Evolutionary conservation across 768 basidiomycete species (phyloP).

Genomic region (Tylopilus sp.): DNA sequence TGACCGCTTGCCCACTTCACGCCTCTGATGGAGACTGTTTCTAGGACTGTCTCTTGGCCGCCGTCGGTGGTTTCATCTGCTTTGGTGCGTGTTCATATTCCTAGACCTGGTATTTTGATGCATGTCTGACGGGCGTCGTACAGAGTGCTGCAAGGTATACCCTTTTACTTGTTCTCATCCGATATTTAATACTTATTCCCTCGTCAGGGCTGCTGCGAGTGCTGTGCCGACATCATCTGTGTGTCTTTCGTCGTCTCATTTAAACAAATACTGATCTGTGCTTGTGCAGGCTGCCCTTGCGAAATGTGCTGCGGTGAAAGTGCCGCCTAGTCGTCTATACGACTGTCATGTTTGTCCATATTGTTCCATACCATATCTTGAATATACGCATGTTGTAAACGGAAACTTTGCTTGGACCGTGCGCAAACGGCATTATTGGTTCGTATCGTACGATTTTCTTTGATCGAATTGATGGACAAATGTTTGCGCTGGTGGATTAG

Average conservation of each 20-base stretch:
- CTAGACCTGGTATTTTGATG: neutral
- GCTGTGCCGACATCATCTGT: conserved; percentile 69
- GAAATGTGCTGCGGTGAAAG: conserved; percentile 61
- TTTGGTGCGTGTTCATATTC: conserved; percentile 53
- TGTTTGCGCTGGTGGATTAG: neutral
- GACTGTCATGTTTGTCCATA: neutral
- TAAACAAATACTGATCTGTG: conserved; percentile 1
- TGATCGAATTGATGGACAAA: too few species aligned
- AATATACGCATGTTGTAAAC: neutral
- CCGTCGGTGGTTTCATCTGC: conserved; percentile 67
- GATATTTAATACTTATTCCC: neutral
- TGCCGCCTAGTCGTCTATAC: neutral
- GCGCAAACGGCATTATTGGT: too few species aligned
- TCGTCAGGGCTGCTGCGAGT: conserved; percentile 65
- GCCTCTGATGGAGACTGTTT: neutral
- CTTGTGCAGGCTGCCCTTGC: conserved; percentile 69
- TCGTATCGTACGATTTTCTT: too few species aligned
- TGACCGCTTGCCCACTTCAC: neutral
- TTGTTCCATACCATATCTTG: conserved; percentile 13
- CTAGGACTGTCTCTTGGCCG: conserved; percentile 65
- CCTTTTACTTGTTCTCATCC: neutral
- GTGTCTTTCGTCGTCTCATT: conserved; percentile 25
- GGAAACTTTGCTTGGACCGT: neutral
- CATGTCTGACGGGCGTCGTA: neutral
- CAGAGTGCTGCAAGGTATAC: conserved; percentile 69